Conservation (phyloP, 805 yeast species). For the Teunomyces barrocoloradensis region DNA sequence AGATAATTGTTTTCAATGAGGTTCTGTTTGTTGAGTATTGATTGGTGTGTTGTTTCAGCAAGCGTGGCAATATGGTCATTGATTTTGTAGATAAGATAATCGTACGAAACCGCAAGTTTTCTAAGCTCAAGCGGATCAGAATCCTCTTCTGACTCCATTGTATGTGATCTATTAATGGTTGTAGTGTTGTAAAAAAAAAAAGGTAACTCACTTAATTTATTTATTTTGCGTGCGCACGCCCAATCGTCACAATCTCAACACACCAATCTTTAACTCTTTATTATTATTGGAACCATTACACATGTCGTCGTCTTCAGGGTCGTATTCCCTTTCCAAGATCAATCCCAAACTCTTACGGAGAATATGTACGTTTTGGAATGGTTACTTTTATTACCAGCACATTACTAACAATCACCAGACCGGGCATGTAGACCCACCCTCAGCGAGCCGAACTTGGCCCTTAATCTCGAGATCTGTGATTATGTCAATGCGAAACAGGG, state of each 20-base stretch:
- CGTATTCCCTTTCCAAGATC: constrained; percentile 43
- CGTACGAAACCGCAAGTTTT: constrained; percentile 59
- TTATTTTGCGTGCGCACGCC: not conserved
- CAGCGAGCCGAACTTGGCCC: constrained; percentile 81
- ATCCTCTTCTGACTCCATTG: not conserved
- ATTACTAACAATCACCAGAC: constrained; percentile 29
- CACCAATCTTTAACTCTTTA: not conserved
- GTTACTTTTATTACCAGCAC: no score
- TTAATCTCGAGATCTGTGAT: constrained; percentile 92
- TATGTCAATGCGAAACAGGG: constrained; percentile 91
- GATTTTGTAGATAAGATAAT: constrained; percentile 62
- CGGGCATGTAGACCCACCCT: constrained; percentile 86
- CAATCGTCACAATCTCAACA: not conserved
- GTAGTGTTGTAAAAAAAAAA: not conserved
- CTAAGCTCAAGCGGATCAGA: constrained; percentile 62
- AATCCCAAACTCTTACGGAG: constrained; percentile 46
- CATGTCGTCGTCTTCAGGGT: constrained; percentile 13
- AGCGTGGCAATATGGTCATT: constrained; percentile 51
- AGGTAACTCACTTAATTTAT: no score
- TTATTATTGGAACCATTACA: not conserved
- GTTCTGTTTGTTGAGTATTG: constrained; percentile 32
- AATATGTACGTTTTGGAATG: constrained; percentile 32
- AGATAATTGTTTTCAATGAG: constrained; percentile 19
- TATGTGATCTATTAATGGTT: no score
- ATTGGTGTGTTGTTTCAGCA: constrained; percentile 36